These are phyloP conservation scores for Cercophora newfieldiana DNA, from an alignment of 495 filamentous ascomycete genomes.

Conservation along the genomic window DNA sequence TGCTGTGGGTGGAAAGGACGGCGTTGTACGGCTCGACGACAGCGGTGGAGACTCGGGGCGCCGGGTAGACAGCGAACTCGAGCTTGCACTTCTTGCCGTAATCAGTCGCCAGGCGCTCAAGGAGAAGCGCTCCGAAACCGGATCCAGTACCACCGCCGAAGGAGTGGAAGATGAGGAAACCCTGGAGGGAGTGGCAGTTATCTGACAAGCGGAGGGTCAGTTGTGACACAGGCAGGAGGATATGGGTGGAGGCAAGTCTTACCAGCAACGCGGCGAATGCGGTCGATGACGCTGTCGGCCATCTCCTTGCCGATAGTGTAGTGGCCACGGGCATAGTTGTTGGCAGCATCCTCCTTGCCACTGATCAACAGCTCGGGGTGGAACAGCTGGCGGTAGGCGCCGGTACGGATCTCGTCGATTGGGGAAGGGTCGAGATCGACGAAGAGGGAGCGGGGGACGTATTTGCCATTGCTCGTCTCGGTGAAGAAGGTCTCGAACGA, in stretches of 20 bases:
- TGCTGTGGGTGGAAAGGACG: constrained; percentile 87
- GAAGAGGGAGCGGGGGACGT: constrained; percentile 87
- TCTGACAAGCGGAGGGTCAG: constrained; percentile 53
- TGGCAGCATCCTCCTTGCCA: constrained; percentile 92
- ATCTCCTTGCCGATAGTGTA: constrained; percentile 94
- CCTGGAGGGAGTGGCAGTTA: constrained; percentile 88
- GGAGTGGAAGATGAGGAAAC: constrained; percentile 92
- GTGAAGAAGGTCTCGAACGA: constrained; percentile 92
- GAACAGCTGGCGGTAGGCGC: constrained; percentile 80
- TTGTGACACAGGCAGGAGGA: background rate
- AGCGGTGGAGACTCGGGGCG: constrained; percentile 80
- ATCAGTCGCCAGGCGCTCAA: constrained; percentile 84
- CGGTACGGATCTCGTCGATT: constrained; percentile 88
- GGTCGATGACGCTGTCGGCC: constrained; percentile 78
- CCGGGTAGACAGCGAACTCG: constrained; percentile 87
- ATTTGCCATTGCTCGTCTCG: constrained; percentile 82
- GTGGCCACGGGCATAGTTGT: constrained; percentile 93
- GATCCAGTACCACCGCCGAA: constrained; percentile 92
- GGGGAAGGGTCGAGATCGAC: constrained; percentile 88
- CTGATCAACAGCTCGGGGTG: constrained; percentile 86
- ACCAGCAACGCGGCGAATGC: constrained; percentile 82
- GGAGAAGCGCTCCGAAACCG: constrained; percentile 82
- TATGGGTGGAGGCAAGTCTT: constrained; percentile 14
- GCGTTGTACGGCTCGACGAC: constrained; percentile 95
- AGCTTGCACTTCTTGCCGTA: constrained; percentile 96